These are phyloP conservation scores for Boletus rex-veris DNA, from an alignment of 768 basidiomycete species.

Conservation along the genomic window DNA sequence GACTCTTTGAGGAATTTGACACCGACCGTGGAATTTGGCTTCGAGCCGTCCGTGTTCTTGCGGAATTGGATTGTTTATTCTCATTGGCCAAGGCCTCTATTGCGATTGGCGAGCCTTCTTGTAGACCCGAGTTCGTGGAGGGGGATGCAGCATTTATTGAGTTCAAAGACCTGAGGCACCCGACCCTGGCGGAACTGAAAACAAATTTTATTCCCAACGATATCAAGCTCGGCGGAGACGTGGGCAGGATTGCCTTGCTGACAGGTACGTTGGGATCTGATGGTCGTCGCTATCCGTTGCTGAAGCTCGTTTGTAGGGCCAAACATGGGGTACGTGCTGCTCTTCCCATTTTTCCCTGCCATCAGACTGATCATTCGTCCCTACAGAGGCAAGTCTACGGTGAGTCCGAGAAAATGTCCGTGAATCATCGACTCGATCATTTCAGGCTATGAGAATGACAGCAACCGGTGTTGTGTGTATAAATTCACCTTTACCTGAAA, in stretches of 20 bases:
- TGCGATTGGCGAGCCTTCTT: constrained; percentile 92
- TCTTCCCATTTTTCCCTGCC: not conserved
- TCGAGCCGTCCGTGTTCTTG: constrained; percentile 77
- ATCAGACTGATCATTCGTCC: not conserved
- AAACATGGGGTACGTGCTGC: constrained; percentile 73
- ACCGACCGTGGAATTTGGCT: constrained; percentile 77
- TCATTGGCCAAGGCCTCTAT: constrained; percentile 84
- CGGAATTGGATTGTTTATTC: constrained; percentile 95
- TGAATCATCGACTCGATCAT: not conserved
- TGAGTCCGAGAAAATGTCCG: constrained; percentile 24
- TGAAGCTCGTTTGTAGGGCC: constrained; percentile 47
- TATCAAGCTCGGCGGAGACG: constrained; percentile 76
- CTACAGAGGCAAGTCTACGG: constrained; percentile 72
- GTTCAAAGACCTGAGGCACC: constrained; percentile 88
- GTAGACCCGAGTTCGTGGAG: constrained; percentile 85
- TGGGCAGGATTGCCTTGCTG: constrained; percentile 74
- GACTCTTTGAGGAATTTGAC: constrained; percentile 80
- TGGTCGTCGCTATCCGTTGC: not conserved
- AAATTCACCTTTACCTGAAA: not conserved
- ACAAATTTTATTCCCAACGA: constrained; percentile 91
- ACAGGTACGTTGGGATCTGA: constrained; percentile 56
- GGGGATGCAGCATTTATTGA: constrained; percentile 77
- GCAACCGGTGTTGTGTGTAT: constrained; percentile 78
- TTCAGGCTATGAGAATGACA: constrained; percentile 88
- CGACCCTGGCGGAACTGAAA: constrained; percentile 66